Conservation (phyloP, 371 early-diverging fungal species). For the Sporodiniella umbellata region DNA sequence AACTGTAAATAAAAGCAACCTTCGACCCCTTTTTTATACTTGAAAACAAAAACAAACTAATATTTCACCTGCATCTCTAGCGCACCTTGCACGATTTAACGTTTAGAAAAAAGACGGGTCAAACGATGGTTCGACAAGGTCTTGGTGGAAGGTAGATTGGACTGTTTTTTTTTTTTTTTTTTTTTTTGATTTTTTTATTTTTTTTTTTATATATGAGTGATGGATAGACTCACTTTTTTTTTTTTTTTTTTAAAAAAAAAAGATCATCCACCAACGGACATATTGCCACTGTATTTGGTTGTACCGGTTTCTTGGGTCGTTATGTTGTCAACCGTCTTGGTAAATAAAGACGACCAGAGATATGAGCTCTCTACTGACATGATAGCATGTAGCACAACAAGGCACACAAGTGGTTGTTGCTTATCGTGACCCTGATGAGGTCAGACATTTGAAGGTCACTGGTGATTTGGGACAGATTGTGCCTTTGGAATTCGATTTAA, state of each 20-base stretch:
- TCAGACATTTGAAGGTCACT: slow-evolving; percentile 84
- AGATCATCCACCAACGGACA: slow-evolving; percentile 80
- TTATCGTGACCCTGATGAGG: slow-evolving; percentile 86
- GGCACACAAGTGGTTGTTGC: slow-evolving; percentile 93
- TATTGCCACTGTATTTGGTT: slow-evolving; percentile 93
- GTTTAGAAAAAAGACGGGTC: slow-evolving; percentile 66
- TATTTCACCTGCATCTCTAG: slow-evolving; percentile 25
- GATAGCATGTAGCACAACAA: slow-evolving; percentile 35
- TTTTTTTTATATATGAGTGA: too few relatives aligned
- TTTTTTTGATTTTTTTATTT: too few relatives aligned
- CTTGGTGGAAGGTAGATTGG: slow-evolving; percentile 63
- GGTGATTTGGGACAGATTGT: slow-evolving; percentile 96
- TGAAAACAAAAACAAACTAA: too few relatives aligned
- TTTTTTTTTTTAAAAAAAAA: background rate
- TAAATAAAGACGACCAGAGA: too few relatives aligned
- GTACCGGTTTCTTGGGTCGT: slow-evolving; percentile 94
- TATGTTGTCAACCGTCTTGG: slow-evolving; percentile 90
- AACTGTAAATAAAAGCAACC: slow-evolving; percentile 28
- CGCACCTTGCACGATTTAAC: slow-evolving; percentile 67
- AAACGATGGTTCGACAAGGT: slow-evolving; percentile 66
- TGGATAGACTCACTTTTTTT: too few relatives aligned
- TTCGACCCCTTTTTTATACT: too few relatives aligned
- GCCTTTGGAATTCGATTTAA: slow-evolving; percentile 87
- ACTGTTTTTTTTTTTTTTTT: too few relatives aligned
- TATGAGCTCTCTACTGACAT: too few relatives aligned